These are phyloP conservation scores for Leucosporidium creatinivorum DNA, from an alignment of 768 basidiomycete species.

Conservation along the genomic window DNA sequence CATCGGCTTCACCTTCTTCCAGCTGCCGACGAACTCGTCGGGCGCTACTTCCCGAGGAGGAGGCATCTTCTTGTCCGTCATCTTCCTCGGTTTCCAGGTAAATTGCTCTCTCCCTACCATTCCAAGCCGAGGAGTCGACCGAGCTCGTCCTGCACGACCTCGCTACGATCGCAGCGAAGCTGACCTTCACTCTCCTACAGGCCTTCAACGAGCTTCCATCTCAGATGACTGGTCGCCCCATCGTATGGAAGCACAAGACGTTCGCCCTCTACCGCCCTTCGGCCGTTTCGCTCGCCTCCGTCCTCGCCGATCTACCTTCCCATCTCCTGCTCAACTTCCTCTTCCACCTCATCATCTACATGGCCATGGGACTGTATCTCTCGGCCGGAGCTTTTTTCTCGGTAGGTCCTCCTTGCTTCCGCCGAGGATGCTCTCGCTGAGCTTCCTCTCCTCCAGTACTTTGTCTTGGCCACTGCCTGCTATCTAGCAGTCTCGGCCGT, in stretches of 20 bases:
- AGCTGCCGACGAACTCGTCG: slow-evolving; percentile 61
- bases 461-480: slow-evolving; percentile 27
- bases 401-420: background rate
- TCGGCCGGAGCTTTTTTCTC: slow-evolving; percentile 51
- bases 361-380: slow-evolving; percentile 37
- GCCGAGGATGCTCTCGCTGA: background rate
- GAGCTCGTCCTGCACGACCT: too few species aligned
- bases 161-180: too few species aligned
- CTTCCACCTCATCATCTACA: slow-evolving; percentile 32
- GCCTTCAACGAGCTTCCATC: slow-evolving; percentile 45
- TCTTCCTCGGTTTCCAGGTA: slow-evolving; percentile 30
- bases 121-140: too few species aligned
- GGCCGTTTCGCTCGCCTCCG: slow-evolving; percentile 43
- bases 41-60: slow-evolving; percentile 56
- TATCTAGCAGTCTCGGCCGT: slow-evolving; percentile 28
- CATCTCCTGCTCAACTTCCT: slow-evolving; percentile 34
- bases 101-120: too few species aligned
- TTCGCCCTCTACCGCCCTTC: slow-evolving; percentile 46
- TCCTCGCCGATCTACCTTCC: slow-evolving; percentile 45
- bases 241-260: slow-evolving; percentile 45
- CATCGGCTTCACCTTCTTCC: slow-evolving; percentile 49
- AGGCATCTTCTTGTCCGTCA: too few species aligned
- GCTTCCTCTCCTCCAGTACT: slow-evolving; percentile 6
- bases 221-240: slow-evolving; percentile 54
- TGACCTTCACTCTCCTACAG: slow-evolving; percentile 49